A percentile compares a stretch with the other conserved stretches of the same genome.
Conservation (phyloP, 2,329 filamentous ascomycete genomes). For the Fusarium fracticaudum region DNA sequence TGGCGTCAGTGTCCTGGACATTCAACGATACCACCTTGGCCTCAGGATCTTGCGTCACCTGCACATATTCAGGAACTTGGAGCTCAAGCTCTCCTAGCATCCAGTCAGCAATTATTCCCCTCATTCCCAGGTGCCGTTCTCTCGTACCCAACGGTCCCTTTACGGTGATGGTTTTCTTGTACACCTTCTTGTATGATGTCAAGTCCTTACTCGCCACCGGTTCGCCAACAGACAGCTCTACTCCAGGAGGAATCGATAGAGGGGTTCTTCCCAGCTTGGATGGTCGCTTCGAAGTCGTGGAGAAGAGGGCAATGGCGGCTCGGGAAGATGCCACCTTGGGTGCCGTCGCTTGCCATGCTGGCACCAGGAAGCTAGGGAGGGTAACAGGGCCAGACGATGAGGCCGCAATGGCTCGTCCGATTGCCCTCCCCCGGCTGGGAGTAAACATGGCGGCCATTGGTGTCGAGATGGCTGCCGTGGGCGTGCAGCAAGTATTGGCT, state of each 20-base stretch:
- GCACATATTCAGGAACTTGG: slow-evolving; percentile 81
- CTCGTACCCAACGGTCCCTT: slow-evolving; percentile 80
- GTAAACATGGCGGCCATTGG: slow-evolving; percentile 68
- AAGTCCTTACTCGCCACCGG: slow-evolving; percentile 62
- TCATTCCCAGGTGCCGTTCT: background rate
- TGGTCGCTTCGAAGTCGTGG: slow-evolving; percentile 69
- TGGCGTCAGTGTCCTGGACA: slow-evolving; percentile 73
- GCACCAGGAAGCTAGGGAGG: slow-evolving; percentile 78
- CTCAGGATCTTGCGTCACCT: slow-evolving; percentile 72
- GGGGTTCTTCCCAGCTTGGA: slow-evolving; percentile 90
- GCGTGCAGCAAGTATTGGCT: slow-evolving; percentile 24
- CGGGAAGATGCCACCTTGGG: slow-evolving; percentile 54
- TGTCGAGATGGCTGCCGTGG: slow-evolving; percentile 34
- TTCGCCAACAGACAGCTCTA: slow-evolving; percentile 78
- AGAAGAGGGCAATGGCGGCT: slow-evolving; percentile 63
- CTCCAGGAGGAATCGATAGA: slow-evolving; percentile 83
- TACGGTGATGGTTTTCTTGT: slow-evolving; percentile 76
- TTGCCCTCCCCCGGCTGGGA: slow-evolving; percentile 67
- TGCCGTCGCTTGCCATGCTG: slow-evolving; percentile 66
- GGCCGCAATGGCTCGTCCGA: slow-evolving; percentile 62
- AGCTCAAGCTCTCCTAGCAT: slow-evolving; percentile 76
- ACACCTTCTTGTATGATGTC: slow-evolving; percentile 69
- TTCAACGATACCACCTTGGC: slow-evolving; percentile 72
- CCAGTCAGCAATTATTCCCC: slow-evolving; percentile 23
- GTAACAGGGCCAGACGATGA: slow-evolving; percentile 58